Evolutionary conservation across 352 stramenopile species (phyloP).

Genomic region (Globisporangium iwayamae): DNA sequence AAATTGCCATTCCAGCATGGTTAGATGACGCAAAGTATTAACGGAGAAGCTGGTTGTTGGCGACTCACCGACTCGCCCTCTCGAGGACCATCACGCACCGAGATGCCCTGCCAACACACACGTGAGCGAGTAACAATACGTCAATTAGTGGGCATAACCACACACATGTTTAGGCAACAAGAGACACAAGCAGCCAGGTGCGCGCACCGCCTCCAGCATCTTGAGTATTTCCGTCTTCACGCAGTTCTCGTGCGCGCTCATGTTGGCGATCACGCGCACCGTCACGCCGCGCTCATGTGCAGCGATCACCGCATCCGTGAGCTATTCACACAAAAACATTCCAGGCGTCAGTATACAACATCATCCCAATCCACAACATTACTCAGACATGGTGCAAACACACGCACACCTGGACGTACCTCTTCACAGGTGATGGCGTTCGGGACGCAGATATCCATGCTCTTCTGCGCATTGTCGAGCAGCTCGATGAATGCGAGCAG

Average conservation of each 20-base stretch:
- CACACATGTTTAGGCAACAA: neutral
- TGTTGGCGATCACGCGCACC: slow-evolving; percentile 5
- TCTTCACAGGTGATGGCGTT: slow-evolving; percentile 6
- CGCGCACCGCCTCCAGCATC: neutral
- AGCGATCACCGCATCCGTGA: neutral
- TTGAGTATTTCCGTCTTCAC: neutral
- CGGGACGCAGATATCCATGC: neutral
- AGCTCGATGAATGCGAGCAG: neutral
- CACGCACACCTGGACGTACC: neutral
- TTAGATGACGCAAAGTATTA: too few relatives aligned
- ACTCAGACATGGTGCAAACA: neutral
- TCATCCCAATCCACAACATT: neutral
- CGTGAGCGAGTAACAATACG: too few relatives aligned
- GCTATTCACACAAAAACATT: neutral
- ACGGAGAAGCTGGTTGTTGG: too few relatives aligned
- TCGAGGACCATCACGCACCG: too few relatives aligned
- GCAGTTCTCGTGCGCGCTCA: neutral
- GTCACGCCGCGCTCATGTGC: slow-evolving; percentile 2
- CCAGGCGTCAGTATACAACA: neutral
- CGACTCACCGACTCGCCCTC: too few relatives aligned
- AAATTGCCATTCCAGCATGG: too few relatives aligned
- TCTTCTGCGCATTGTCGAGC: neutral
- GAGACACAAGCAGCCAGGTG: neutral
- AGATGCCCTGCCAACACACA: too few relatives aligned
- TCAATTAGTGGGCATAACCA: too few relatives aligned